These are phyloP conservation scores for Neonectria punicea DNA, from an alignment of 2,329 filamentous ascomycete species.

Conservation along the genomic window DNA sequence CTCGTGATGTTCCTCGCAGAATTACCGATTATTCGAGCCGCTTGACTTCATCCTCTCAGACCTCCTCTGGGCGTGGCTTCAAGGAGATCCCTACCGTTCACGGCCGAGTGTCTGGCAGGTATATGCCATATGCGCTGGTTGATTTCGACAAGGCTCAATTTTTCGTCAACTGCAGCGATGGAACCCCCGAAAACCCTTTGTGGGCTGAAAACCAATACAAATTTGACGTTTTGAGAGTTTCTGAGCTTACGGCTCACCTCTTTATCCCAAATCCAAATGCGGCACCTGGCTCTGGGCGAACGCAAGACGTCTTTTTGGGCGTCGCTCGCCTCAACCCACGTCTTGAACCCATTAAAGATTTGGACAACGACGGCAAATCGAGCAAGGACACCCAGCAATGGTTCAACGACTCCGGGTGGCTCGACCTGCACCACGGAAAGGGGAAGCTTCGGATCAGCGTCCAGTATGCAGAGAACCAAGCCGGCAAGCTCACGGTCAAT, in stretches of 20 bases:
- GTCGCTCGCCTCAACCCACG: constrained; percentile 87
- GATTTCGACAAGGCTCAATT: constrained; percentile 99
- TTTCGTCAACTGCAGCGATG: constrained; percentile 95
- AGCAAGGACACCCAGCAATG: constrained; percentile 59
- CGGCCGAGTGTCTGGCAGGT: constrained; percentile 92
- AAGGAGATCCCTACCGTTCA: constrained; percentile 89
- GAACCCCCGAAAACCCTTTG: constrained; percentile 88
- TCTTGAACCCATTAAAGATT: constrained; percentile 74
- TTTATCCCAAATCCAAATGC: constrained; percentile 93
- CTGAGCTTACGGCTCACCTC: constrained; percentile 87
- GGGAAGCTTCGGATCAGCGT: constrained; percentile 91
- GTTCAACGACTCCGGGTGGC: constrained; percentile 84
- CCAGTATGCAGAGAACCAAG: constrained; percentile 90
- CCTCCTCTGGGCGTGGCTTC: constrained; percentile 84
- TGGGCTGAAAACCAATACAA: constrained; percentile 99
- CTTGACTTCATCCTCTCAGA: constrained; percentile 57
- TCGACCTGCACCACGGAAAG: constrained; percentile 87
- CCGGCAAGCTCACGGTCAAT: constrained; percentile 88
- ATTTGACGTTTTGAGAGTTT: constrained; percentile 94
- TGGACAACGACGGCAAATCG: constrained; percentile 64
- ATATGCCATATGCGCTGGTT: constrained; percentile 92
- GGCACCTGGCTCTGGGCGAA: constrained; percentile 83
- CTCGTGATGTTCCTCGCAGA: no score
- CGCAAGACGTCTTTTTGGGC: constrained; percentile 94
- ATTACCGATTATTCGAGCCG: no score